Conservation (phyloP, 495 filamentous ascomycete genomes). For the Delitschia confertaspora region DNA sequence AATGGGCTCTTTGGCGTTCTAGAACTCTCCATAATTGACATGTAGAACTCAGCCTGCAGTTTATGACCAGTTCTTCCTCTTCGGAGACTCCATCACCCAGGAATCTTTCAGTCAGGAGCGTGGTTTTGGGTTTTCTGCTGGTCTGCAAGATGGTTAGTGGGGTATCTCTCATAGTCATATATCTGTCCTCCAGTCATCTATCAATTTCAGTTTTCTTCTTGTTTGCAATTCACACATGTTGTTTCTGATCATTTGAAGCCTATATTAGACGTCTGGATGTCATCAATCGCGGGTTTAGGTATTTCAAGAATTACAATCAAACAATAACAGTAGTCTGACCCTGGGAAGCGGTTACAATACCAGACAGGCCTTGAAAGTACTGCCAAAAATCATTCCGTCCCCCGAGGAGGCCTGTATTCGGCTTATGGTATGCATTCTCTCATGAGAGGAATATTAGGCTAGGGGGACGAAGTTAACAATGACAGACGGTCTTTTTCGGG, state of each 20-base stretch:
- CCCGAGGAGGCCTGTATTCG: conserved; percentile 49
- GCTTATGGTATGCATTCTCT: conserved; percentile 51
- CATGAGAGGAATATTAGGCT: background rate
- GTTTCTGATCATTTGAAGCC: conserved; percentile 33
- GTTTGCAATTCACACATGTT: background rate
- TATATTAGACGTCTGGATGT: conserved; percentile 60
- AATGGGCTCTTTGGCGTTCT: too few relatives aligned
- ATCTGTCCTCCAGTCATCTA: background rate
- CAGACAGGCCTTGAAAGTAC: conserved; percentile 49
- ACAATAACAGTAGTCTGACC: conserved; percentile 6
- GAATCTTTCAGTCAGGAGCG: conserved; percentile 45
- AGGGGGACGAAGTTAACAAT: background rate
- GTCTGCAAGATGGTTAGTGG: conserved; percentile 57
- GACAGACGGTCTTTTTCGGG: conserved; percentile 69
- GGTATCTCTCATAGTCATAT: background rate
- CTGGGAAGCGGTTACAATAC: conserved; percentile 56
- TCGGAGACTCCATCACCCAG: conserved; percentile 76
- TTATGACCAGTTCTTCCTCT: conserved; percentile 62
- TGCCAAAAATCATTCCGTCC: conserved; percentile 49
- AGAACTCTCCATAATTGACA: background rate
- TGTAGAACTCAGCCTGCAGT: conserved; percentile 3
- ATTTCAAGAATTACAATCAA: conserved; percentile 7
- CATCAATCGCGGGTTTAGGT: conserved; percentile 59
- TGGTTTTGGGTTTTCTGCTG: conserved; percentile 64
- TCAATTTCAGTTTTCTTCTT: background rate